Percentiles rank a stretch among this genome's conserved stretches.
phyloP scores from a whole-genome alignment of 2,329 filamentous ascomycete genomes.

The Cladosporium sp. region DNA sequence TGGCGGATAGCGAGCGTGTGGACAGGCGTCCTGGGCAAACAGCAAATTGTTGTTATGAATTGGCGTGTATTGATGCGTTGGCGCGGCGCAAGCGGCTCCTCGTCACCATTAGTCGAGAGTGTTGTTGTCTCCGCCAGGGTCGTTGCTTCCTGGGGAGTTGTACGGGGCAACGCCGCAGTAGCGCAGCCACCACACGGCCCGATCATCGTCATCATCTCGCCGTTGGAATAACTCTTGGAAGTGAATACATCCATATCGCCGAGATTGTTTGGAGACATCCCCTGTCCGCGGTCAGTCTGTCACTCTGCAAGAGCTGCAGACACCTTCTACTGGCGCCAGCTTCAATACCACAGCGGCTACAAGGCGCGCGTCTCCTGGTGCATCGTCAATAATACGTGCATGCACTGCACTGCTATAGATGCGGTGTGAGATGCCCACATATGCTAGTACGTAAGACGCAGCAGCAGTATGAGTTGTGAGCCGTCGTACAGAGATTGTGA shows the following conservation, averaged over 20 bases:
- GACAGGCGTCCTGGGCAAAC: background rate
- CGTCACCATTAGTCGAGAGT: background rate
- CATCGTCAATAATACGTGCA: background rate
- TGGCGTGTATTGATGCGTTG: conserved; percentile 3
- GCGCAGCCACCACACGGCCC: background rate
- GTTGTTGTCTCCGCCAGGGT: conserved; percentile 8
- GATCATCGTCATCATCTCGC: background rate
- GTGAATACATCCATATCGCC: background rate
- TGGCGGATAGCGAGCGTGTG: conserved; percentile 6
- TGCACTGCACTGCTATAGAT: background rate
- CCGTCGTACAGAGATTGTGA: background rate
- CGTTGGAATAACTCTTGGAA: background rate
- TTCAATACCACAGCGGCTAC: background rate
- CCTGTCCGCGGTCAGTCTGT: background rate
- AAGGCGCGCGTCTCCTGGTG: background rate
- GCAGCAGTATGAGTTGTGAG: background rate
- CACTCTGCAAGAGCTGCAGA: too few relatives aligned
- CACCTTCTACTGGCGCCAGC: background rate
- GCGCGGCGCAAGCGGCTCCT: background rate
- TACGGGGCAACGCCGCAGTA: background rate
- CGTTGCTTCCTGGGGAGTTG: conserved; percentile 3
- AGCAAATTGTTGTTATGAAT: background rate
- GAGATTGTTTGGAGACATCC: background rate
- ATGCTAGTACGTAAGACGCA: background rate
- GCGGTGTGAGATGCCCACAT: background rate